phyloP scores from a whole-genome alignment of 2,329 filamentous ascomycete species.

The Microdochium trichocladiopsis region DNA sequence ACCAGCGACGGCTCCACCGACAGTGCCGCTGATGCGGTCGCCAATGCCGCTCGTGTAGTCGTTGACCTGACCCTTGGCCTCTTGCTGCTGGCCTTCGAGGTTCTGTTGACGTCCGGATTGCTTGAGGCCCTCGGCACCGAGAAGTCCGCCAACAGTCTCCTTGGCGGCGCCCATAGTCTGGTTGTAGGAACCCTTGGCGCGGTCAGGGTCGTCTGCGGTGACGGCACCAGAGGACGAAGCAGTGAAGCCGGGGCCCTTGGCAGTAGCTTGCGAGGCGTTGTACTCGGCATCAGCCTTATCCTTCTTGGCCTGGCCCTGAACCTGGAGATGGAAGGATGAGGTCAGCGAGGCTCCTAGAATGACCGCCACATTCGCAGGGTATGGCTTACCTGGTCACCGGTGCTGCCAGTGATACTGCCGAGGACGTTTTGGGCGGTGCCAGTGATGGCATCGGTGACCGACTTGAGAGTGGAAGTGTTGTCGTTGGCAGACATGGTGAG shows the following conservation, averaged over 20 bases:
- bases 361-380: not conserved
- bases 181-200: slow-evolving; percentile 70
- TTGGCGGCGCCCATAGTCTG: slow-evolving; percentile 85
- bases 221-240: slow-evolving; percentile 64
- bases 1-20: slow-evolving; percentile 66
- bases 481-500: slow-evolving; percentile 32
- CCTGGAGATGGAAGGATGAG: slow-evolving; percentile 22
- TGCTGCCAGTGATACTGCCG: slow-evolving; percentile 67
- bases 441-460: slow-evolving; percentile 65
- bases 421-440: slow-evolving; percentile 67
- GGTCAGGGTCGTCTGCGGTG: slow-evolving; percentile 65
- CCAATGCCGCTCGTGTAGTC: slow-evolving; percentile 64
- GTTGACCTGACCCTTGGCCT: slow-evolving; percentile 73
- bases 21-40: slow-evolving; percentile 60
- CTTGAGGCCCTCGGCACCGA: slow-evolving; percentile 71
- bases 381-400: slow-evolving; percentile 50
- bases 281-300: slow-evolving; percentile 59
- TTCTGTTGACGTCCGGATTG: slow-evolving; percentile 72
- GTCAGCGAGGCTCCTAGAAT: slow-evolving; percentile 2
- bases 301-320: slow-evolving; percentile 58
- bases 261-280: slow-evolving; percentile 66
- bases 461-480: slow-evolving; percentile 69
- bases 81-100: slow-evolving; percentile 68
- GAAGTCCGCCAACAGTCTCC: slow-evolving; percentile 67
- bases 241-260: slow-evolving; percentile 66